Evolutionary conservation across 2,329 filamentous ascomycete genomes (phyloP), one percentile per base, ranked within the genome.

Genomic region (Decorospora gaudefroyi): DNA sequence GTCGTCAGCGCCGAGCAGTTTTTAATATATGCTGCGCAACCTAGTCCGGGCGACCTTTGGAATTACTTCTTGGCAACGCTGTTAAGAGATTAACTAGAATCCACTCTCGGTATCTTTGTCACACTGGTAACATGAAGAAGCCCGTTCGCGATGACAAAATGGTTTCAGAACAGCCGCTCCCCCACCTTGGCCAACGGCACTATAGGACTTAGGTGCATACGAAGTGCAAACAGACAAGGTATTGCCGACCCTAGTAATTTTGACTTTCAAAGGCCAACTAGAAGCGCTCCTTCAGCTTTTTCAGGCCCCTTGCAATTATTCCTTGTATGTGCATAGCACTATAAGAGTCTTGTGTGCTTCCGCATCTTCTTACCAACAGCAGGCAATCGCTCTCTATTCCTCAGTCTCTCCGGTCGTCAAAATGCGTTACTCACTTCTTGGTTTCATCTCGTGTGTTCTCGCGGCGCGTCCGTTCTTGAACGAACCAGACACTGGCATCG

Each of bases 401-500:
- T 21, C 33, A 35, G 17, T 45, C 37, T 37, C 39, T 31, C 38
- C 12, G 15, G 6, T 13, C 8, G 12, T 53, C 50, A 57, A 32
- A 6, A 63, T 63, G 60, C 60, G 56, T 46, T 49, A 50, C 42
- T 52, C 55, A 33, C 25, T 51, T 13, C 35, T 64, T 29, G 29
- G 51, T 10, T 49, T 64, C 29, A 54, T 57, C 28, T 54, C 61
- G 8, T 54, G 55, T 26, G 65, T 61, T 29, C 53, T 69, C 15
- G 67, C 64, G 31, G 62, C 66, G 6, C 56, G 63, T 13, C 64
- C 65, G 4, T 70, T 66, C 35, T 25, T 68, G 32, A 62, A 69
- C 25, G 65, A 70, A 39, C 61, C 67, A n/a, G 64, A 70, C 32
- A 69, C 67, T 31, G 67, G 67, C 25, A 57, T 70, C 18, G 63